phyloP scores from a whole-genome alignment of 2,329 filamentous ascomycete species.

The Trichoderma sp. region DNA sequence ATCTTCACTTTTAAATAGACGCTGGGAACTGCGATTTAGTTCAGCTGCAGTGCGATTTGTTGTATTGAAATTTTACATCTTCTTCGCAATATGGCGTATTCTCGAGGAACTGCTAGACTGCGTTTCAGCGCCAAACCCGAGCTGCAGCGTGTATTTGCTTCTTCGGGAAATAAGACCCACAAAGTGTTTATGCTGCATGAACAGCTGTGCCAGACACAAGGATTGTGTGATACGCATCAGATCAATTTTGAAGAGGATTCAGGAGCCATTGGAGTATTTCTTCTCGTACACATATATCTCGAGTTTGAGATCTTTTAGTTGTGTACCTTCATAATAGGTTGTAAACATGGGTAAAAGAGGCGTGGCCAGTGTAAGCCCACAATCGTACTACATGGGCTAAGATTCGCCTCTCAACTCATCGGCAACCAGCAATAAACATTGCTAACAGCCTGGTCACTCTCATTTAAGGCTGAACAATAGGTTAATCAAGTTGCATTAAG shows the following conservation, averaged over 20 bases:
- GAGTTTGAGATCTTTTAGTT: background rate
- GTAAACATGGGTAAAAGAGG: background rate
- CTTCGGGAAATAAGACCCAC: background rate
- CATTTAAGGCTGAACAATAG: background rate
- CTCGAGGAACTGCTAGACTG: background rate
- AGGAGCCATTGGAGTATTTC: accelerated
- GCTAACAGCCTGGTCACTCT: background rate
- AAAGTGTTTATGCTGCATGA: background rate
- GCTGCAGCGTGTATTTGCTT: background rate
- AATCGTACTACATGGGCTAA: background rate
- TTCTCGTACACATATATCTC: background rate
- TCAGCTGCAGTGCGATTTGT: background rate
- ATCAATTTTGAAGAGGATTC: background rate
- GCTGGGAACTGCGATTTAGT: background rate
- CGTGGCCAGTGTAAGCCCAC: background rate
- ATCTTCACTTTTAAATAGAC: background rate
- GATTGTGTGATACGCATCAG: background rate
- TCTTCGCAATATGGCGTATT: background rate
- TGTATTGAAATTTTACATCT: background rate
- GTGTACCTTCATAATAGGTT: background rate
- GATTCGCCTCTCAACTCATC: background rate
- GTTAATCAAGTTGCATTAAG: background rate
- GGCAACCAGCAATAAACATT: background rate
- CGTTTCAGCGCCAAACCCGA: background rate
- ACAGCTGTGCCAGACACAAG: background rate